Conservation (phyloP, 1,284 basidiomycete species). For the Ceratobasidium sp. region DNA sequence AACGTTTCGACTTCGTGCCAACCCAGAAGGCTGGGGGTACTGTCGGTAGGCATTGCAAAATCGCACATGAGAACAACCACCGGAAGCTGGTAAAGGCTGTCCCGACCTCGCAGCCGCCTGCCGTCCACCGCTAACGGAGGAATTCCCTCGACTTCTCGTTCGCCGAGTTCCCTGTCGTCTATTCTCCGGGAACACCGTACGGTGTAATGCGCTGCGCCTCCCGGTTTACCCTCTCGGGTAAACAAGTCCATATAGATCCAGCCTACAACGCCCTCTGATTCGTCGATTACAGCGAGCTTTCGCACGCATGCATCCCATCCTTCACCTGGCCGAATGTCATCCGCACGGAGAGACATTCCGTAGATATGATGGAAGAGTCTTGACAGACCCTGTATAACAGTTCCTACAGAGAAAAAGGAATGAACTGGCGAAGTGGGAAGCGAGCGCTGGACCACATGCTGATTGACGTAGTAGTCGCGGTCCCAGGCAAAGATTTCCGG, state of each 20-base stretch:
- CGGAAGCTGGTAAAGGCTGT: conserved; percentile 87
- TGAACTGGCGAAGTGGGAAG: conserved; percentile 56
- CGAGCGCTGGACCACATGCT: conserved; percentile 53
- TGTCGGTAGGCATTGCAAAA: conserved; percentile 75
- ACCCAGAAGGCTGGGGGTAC: conserved; percentile 79
- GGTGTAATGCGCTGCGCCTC: conserved; percentile 96
- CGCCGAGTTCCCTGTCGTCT: conserved; percentile 70
- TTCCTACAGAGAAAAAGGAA: conserved; percentile 71
- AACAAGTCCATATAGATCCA: conserved; percentile 97
- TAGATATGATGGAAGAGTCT: conserved; percentile 88
- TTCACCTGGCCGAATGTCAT: conserved; percentile 76
- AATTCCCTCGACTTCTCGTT: conserved; percentile 42
- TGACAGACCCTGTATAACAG: conserved; percentile 88
- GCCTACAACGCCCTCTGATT: conserved; percentile 86
- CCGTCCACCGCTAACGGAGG: conserved; percentile 46
- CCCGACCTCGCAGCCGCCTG: conserved; percentile 65
- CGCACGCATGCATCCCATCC: conserved; percentile 91
- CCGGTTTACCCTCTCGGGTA: conserved; percentile 84
- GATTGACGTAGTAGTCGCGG: conserved; percentile 79
- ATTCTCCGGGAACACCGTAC: conserved; percentile 93
- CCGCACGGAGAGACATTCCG: conserved; percentile 78
- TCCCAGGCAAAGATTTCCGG: conserved; percentile 92
- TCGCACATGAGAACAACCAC: conserved; percentile 93
- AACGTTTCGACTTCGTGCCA: conserved; percentile 97
- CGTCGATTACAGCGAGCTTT: conserved; percentile 93